These are phyloP conservation scores for Phytophthora constricta DNA, from an alignment of 352 stramenopile genomes.

Conservation along the genomic window DNA sequence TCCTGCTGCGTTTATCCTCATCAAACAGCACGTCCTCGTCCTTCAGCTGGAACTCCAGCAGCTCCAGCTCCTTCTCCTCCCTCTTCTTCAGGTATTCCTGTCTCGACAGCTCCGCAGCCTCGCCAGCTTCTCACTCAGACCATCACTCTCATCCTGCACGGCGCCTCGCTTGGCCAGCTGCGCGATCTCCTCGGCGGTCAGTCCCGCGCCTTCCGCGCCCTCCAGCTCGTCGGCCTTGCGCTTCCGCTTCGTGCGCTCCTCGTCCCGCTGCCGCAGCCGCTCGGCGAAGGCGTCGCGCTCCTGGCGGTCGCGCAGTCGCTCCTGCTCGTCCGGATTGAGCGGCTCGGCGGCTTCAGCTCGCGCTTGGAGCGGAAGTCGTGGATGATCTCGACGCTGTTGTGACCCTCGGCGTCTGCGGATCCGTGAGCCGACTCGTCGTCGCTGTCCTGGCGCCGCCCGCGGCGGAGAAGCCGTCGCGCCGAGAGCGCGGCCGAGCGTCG, in stretches of 20 bases:
- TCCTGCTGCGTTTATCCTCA: constrained; percentile 59
- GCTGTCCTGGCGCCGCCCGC: constrained; percentile 30
- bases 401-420: constrained; percentile 8
- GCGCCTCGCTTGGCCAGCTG: constrained; percentile 82
- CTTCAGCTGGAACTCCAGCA: constrained; percentile 90
- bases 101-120: constrained; percentile 91
- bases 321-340: constrained; percentile 52
- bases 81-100: constrained; percentile 98
- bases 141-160: constrained; percentile 49
- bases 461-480: constrained; percentile 43
- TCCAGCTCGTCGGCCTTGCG: constrained; percentile 56
- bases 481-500: background rate
- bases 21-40: constrained; percentile 88
- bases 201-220: constrained; percentile 52
- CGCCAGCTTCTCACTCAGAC: constrained; percentile 64
- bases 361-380: constrained; percentile 55
- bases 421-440: constrained; percentile 1
- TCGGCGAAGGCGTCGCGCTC: constrained; percentile 88
- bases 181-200: constrained; percentile 69
- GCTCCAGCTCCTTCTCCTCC: constrained; percentile 96
- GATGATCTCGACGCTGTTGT: constrained; percentile 44
- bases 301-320: constrained; percentile 61
- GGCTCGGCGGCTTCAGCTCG: constrained; percentile 33
- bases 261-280: constrained; percentile 75
- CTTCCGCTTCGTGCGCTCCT: constrained; percentile 69